Evolutionary conservation across 306 rosid species (phyloP), one percentile per base, ranked within the genome.

Genomic region (Hippophae gyantsensis): DNA sequence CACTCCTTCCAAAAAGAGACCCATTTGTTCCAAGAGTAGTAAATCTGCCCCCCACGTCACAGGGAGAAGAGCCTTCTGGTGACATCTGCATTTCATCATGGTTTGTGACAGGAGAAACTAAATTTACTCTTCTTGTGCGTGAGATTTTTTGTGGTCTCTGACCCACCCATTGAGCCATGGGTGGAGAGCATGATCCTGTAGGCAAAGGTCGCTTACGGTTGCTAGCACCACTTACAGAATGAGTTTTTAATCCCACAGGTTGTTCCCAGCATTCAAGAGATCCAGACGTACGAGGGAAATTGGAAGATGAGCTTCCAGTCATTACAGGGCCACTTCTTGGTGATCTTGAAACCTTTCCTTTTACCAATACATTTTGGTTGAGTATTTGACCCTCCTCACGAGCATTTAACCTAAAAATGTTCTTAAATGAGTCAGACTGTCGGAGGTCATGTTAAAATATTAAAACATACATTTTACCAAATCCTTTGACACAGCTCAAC

Each of bases 81-180:
- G 89, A 61, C 32, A 62, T 49, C 56, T 72, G 89, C 63, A 71
- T 74, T 66, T 82, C 90, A 56, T 87, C 89, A 68, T 70, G 68
- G 68, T 67, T 79, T 50, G 79, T 67, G 71, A 84, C 80, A 56
- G 97, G 95, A 66, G 85, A 75, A 52, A 81, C 77, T 72, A 85
- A 75, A 82, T 81, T 87, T 63, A 78, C 74, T 81, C 94, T 84
- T 78, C 95, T 77, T 54, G 89, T 82, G 43, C 97, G 94, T 55
- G 89, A 76, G 42, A 67, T 81, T 66, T 87, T 90, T 57, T 81
- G 89, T 41, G 97, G 85, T 69, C 95, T 90, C 71, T 90, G 95
- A 58, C 87, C 94, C 75, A 65, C 90, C 95, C 97, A 90, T 71
- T 84, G 88, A 73, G 89, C 84, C 85, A 90, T 79, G 48, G 79